Evolutionary conservation across 1,284 basidiomycete species (phyloP), one percentile per base, ranked within the genome.

Genomic region (Papiliotrema nemorosa): DNA sequence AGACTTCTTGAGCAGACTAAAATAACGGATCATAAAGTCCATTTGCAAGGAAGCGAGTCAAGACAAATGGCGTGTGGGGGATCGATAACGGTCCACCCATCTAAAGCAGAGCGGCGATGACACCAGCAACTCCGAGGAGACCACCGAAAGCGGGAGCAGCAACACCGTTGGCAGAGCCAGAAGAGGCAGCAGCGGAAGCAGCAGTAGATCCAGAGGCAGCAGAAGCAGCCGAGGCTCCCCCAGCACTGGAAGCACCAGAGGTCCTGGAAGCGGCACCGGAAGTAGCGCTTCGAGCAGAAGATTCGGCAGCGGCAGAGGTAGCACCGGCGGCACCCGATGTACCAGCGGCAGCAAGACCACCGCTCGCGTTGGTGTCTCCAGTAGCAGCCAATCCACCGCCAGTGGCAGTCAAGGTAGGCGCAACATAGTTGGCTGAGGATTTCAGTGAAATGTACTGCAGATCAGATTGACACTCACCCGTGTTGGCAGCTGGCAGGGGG

Each of bases 321-420:
- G 56, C 18, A 29, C 55, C 48, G 35, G 42, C 54, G 22, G 59
- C 47, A 25, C 54, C 41, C 34, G 44, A 38, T 26, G 31, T 53
- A 25, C 24, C 55, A 14, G 59, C 49, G 22, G 41, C 51, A 38
- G 34, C 21, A 27, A 34, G 44, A 34, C 37, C 39, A 22, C n/a
- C 41, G 34, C 52, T 52, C 20, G 58, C 53, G 3, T 31, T 41
- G 20, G 55, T 56, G 35, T 57, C 47, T 50, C 67, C 66, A 43
- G 70, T 69, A 31, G 69, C 69, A 34, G 69, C 68, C 29, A 51
- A 60, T 44, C 68, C 70, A 51, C 70, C 71, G 41, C 69, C 71
- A 13, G 66, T 64, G 42, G 65, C 70, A 34, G 70, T 72, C n/a
- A 74, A 56, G 20, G 59, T 54, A 42, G 70, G 70, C 33, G 69